A percentile compares a stretch with the other conserved stretches of the same genome.
Conservation (phyloP, 2,329 filamentous ascomycete species). For the Penicillium sp. region DNA sequence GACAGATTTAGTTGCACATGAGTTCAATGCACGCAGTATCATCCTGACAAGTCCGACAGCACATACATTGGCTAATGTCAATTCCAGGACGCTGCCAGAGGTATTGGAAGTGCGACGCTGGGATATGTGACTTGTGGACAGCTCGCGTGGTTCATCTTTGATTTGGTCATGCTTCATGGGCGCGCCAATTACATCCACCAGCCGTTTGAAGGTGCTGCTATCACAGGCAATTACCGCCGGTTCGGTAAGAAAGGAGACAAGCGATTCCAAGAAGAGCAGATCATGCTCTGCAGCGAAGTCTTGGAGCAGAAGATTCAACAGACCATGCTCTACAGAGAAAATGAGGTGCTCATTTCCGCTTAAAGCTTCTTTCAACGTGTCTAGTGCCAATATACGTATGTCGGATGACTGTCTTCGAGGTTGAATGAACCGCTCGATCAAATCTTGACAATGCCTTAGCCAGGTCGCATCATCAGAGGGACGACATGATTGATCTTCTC, state of each 20-base stretch:
- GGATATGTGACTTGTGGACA: slow-evolving; percentile 31
- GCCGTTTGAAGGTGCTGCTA: slow-evolving; percentile 28
- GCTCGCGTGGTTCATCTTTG: slow-evolving; percentile 34
- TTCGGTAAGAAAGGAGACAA: slow-evolving; percentile 38
- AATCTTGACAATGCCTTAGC: slow-evolving; percentile 30
- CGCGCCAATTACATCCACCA: slow-evolving; percentile 32
- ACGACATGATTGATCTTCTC: slow-evolving; percentile 31
- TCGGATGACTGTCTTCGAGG: slow-evolving; percentile 36
- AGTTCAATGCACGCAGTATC: slow-evolving; percentile 67
- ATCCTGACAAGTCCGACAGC: slow-evolving; percentile 66
- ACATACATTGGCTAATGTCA: slow-evolving; percentile 55
- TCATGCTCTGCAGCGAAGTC: slow-evolving; percentile 36
- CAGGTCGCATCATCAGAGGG: slow-evolving; percentile 29
- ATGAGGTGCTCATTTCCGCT: slow-evolving; percentile 26
- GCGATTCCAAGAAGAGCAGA: slow-evolving; percentile 35
- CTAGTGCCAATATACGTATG: slow-evolving; percentile 37
- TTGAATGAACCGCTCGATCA: slow-evolving; percentile 36
- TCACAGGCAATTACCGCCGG: slow-evolving; percentile 27
- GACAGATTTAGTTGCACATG: slow-evolving; percentile 58
- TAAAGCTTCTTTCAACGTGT: slow-evolving; percentile 38
- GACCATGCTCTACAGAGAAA: slow-evolving; percentile 30
- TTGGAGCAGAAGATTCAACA: slow-evolving; percentile 31
- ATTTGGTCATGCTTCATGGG: slow-evolving; percentile 34
- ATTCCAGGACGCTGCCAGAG: slow-evolving; percentile 23
- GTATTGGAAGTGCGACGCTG: slow-evolving; percentile 30